Percentiles rank a stretch among this genome's conserved stretches.
Conservation (phyloP, 106 monocot species). For the Dioscorea alata region DNA sequence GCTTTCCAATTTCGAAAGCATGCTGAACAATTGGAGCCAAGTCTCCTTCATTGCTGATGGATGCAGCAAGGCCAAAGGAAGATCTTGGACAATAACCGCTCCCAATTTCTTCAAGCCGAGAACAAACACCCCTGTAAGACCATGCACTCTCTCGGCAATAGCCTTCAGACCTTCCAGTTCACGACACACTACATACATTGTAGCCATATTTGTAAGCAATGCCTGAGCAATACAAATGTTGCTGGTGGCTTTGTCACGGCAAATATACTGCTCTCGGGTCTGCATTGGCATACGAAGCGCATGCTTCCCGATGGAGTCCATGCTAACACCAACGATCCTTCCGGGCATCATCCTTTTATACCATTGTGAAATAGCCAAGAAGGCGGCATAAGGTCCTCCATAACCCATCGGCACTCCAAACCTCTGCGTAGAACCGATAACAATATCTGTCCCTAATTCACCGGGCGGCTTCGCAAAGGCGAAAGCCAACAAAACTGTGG, state of each 20-base stretch:
- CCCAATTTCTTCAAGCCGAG: too few relatives aligned
- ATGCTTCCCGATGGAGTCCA: too few relatives aligned
- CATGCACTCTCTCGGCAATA: slow-evolving; percentile 77
- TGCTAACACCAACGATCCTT: too few relatives aligned
- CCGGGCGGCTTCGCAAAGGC: slow-evolving; percentile 80
- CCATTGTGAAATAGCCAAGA: slow-evolving; percentile 92
- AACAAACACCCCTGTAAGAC: too few relatives aligned
- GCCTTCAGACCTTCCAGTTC: slow-evolving; percentile 93
- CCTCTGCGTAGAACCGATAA: slow-evolving; percentile 92
- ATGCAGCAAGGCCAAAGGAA: slow-evolving; percentile 19
- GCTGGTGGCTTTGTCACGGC: slow-evolving; percentile 96
- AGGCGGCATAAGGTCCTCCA: slow-evolving; percentile 94
- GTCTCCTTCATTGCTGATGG: slow-evolving; percentile 57
- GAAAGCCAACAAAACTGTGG: slow-evolving; percentile 74
- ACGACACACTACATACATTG: slow-evolving; percentile 96
- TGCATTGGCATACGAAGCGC: too few relatives aligned
- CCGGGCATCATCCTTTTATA: slow-evolving; percentile 99
- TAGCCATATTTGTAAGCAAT: slow-evolving; percentile 98
- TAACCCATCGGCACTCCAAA: slow-evolving; percentile 99
- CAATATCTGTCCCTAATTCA: too few relatives aligned
- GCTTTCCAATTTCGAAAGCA: slow-evolving; percentile 57
- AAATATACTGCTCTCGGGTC: too few relatives aligned
- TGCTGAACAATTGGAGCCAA: slow-evolving; percentile 44
- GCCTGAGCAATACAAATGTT: slow-evolving; percentile 99
- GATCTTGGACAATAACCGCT: too few relatives aligned